Evolutionary conservation across 139 green algal genomes (phyloP), one percentile per base, ranked within the genome.

Genomic region (Chlamydomonas schloesseri): DNA sequence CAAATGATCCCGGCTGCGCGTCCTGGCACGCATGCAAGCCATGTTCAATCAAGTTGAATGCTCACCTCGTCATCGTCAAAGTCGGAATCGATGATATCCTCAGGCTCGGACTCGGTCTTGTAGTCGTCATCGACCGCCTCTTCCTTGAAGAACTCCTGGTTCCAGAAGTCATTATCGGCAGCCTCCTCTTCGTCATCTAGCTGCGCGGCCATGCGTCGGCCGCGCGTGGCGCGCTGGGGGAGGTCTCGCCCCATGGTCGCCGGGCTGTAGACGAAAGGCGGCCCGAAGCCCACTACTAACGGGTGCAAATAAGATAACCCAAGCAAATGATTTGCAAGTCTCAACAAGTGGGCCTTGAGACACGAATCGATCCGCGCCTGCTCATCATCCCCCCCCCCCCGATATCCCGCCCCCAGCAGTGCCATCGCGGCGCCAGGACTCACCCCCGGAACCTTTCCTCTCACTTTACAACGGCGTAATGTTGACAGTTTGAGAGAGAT

Each of bases 101-200:
- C 88, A n/a, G 83, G 73, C 55, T 92, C 88, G 11, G 73, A 83
- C 73, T 96, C 93, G 0, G 88, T 93, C 33, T 88, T 71, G 62
- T 98, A 98, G 53, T 94, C 91, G n/a, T 92, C 90, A 73, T 98
- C 95, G 0, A 79, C 74, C 9, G 34, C 87, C 33, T 93, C 93
- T 62, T 97, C 95, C 53, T 97, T 82, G n/a, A 92, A 92, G 53
- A 92, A 92, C 53, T 98, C 96, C 68, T 97, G 95, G 70, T 95
- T 93, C 96, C 96, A 98, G 68, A 98, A 98, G 80, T 96, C 93
- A 29, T 96, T 89, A 71, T 98, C 96, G 3, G 90, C 95, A 5
- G 68, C 18, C 6, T 88, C 84, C 1, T 90, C 87, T 28, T 88
- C 84, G 0, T 89, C 84, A 24, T 86, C 84, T 23, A 90, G 29